A percentile compares a stretch with the other conserved stretches of the same genome.
phyloP scores from a whole-genome alignment of 2,329 filamentous ascomycete genomes.

The Aspergillus eucalypticola region DNA sequence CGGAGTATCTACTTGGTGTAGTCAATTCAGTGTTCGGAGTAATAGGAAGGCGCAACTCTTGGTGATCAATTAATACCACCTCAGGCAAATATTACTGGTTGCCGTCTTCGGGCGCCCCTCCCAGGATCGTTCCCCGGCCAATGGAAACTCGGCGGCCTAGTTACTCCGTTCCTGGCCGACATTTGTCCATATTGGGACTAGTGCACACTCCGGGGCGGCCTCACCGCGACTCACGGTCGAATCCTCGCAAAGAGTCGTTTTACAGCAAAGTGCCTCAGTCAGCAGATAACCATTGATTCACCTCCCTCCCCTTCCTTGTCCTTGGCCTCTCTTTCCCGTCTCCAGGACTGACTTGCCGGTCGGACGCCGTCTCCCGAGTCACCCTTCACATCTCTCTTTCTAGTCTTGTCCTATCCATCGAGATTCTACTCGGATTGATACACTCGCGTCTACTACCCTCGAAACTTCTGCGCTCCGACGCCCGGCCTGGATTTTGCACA shows the following conservation, averaged over 20 bases:
- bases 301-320: not conserved
- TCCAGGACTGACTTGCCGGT: not conserved
- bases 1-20: too few species aligned
- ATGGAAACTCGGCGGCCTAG: conserved; percentile 16
- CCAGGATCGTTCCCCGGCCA: conserved; percentile 1
- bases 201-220: not conserved
- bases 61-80: not conserved
- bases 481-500: conserved; percentile 11
- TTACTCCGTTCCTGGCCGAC: conserved; percentile 10
- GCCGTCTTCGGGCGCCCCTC: not conserved
- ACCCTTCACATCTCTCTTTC: not conserved
- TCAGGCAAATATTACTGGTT: not conserved
- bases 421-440: not conserved
- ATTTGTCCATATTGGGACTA: conserved; percentile 6
- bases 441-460: not conserved
- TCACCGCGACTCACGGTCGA: conserved; percentile 8
- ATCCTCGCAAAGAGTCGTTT: not conserved
- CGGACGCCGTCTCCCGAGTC: not conserved
- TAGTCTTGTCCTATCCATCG: not conserved
- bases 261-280: not conserved
- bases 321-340: not conserved
- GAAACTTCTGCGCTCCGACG: conserved; percentile 10
- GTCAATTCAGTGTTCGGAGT: not conserved
- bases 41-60: not conserved
- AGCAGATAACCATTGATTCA: conserved; percentile 6